A percentile compares a stretch with the other conserved stretches of the same genome.
Conservation (phyloP, 257 asterid species). For the Fraxinus quadrangulata region DNA sequence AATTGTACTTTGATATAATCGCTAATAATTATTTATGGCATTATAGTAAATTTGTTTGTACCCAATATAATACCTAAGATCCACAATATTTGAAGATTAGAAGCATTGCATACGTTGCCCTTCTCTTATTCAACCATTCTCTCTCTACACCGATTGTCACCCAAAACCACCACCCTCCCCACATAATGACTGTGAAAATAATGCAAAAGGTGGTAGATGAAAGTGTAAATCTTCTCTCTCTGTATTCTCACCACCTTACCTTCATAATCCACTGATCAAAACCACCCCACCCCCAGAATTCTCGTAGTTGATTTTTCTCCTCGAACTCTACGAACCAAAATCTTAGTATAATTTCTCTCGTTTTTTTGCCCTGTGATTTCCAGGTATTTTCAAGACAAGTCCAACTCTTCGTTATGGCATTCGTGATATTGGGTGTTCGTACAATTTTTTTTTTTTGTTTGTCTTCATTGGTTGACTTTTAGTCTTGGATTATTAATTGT, state of each 20-base stretch:
- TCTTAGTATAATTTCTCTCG: conserved; percentile 7
- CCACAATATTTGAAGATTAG: neutral
- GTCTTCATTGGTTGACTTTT: conserved; percentile 31
- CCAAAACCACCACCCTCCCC: conserved; percentile 26
- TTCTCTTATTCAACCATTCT: conserved; percentile 12
- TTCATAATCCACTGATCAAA: conserved; percentile 32
- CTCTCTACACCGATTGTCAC: conserved; percentile 4
- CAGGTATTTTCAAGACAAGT: conserved; percentile 3
- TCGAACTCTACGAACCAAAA: conserved; percentile 45
- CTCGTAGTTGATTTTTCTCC: conserved; percentile 24
- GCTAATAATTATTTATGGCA: no score
- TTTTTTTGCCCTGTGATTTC: conserved; percentile 1
- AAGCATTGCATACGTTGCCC: neutral
- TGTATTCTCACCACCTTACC: conserved; percentile 40
- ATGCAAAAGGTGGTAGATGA: conserved; percentile 97
- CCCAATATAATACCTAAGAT: neutral
- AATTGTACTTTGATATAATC: no score
- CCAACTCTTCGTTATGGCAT: neutral
- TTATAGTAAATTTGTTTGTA: neutral
- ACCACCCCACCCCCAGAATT: neutral
- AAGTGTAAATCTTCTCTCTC: conserved; percentile 58
- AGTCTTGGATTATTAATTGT: conserved; percentile 6
- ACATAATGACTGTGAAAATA: conserved; percentile 55
- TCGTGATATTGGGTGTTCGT: conserved; percentile 10
- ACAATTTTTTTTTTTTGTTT: neutral